A percentile compares a stretch with the other conserved stretches of the same genome.
Evolutionary conservation across 1,284 basidiomycete species (phyloP).

Genomic region (Leccinum ponderosum): DNA sequence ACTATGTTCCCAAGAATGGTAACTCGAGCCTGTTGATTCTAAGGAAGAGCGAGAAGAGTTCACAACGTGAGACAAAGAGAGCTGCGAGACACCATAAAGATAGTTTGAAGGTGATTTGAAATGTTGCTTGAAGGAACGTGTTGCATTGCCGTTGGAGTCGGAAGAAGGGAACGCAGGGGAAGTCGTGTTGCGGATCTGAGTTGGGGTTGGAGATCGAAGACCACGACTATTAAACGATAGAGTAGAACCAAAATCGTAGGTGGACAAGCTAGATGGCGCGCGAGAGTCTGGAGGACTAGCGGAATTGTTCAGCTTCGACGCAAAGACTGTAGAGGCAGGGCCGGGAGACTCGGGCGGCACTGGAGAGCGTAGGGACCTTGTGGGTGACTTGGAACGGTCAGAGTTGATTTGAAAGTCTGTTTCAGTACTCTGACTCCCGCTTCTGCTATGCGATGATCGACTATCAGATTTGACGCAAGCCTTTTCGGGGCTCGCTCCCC

Average conservation of each 20-base stretch:
- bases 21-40: slow-evolving; percentile 77
- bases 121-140: slow-evolving; percentile 57
- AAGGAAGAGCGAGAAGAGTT: slow-evolving; percentile 78
- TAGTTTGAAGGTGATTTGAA: slow-evolving; percentile 48
- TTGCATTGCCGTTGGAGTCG: slow-evolving; percentile 33
- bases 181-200: slow-evolving; percentile 54
- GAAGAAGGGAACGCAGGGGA: slow-evolving; percentile 48
- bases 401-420: slow-evolving; percentile 39
- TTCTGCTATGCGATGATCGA: slow-evolving; percentile 51
- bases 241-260: slow-evolving; percentile 52
- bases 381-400: slow-evolving; percentile 43
- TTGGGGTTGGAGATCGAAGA: slow-evolving; percentile 64
- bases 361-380: slow-evolving; percentile 54
- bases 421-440: slow-evolving; percentile 59
- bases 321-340: slow-evolving; percentile 18
- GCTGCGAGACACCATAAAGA: slow-evolving; percentile 51
- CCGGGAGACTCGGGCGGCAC: slow-evolving; percentile 58
- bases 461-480: slow-evolving; percentile 33
- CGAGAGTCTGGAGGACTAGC: slow-evolving; percentile 40
- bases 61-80: slow-evolving; percentile 63
- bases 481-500: slow-evolving; percentile 34
- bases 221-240: slow-evolving; percentile 41
- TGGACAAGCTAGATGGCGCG: slow-evolving; percentile 52
- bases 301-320: slow-evolving; percentile 25
- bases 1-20: slow-evolving; percentile 72